phyloP scores from a whole-genome alignment of 2,329 filamentous ascomycete species.

The Polychaeton citri region DNA sequence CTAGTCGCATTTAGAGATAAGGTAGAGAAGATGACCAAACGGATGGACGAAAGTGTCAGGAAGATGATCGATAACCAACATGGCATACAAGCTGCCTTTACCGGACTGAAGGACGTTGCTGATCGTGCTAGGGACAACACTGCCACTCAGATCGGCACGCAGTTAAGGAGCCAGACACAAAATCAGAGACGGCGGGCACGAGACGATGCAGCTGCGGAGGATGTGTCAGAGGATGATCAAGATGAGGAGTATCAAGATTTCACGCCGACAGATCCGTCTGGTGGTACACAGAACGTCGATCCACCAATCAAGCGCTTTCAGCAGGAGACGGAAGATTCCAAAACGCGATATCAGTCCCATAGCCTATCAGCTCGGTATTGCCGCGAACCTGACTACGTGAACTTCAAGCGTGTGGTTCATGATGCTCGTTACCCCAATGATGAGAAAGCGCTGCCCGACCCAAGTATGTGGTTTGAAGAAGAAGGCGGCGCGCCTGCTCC shows the following conservation, averaged over 20 bases:
- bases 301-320: slow-evolving; percentile 25
- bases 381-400: slow-evolving; percentile 45
- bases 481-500: slow-evolving; percentile 31
- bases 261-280: slow-evolving; percentile 25
- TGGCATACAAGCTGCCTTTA: slow-evolving; percentile 31
- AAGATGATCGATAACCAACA: slow-evolving; percentile 43
- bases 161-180: slow-evolving; percentile 15
- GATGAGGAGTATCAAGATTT: slow-evolving; percentile 27
- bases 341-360: slow-evolving; percentile 29
- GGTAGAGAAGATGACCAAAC: slow-evolving; percentile 38
- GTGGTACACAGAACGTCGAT: slow-evolving; percentile 22
- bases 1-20: slow-evolving; percentile 28
- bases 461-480: slow-evolving; percentile 49
- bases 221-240: slow-evolving; percentile 21
- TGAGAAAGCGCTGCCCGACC: slow-evolving; percentile 39
- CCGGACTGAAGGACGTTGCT: slow-evolving; percentile 30
- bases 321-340: slow-evolving; percentile 25
- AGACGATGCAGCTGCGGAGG: slow-evolving; percentile 7
- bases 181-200: slow-evolving; percentile 15
- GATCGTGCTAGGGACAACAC: slow-evolving; percentile 21
- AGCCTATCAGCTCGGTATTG: slow-evolving; percentile 37
- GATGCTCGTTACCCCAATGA: slow-evolving; percentile 44
- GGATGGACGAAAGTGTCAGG: slow-evolving; percentile 46
- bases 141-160: slow-evolving; percentile 24
- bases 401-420: slow-evolving; percentile 49